A percentile compares a stretch with the other conserved stretches of the same genome.
These are phyloP conservation scores for Magnusiomyces ingens DNA, from an alignment of 1,139 yeast species.

Conservation along the genomic window DNA sequence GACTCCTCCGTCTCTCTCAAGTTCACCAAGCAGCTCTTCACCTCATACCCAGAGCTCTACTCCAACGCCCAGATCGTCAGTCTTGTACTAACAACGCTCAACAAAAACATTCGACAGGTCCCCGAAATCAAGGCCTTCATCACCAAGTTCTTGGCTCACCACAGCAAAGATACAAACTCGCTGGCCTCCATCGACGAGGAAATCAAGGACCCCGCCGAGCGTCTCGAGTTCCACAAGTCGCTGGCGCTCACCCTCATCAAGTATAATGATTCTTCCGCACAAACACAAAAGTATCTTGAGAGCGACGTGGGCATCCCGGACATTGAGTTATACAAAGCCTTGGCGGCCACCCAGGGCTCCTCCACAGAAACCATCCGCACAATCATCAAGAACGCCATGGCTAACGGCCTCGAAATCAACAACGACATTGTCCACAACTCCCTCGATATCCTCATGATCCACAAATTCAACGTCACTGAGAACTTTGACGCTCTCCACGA, in stretches of 20 bases:
- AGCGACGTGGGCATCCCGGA: slow-evolving; percentile 7
- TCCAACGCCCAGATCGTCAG: not conserved
- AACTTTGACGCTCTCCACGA: slow-evolving; percentile 6
- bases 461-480: slow-evolving; percentile 3
- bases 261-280: not conserved
- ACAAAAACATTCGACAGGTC: slow-evolving; percentile 1
- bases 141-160: not conserved
- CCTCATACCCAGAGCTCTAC: not conserved
- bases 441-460: slow-evolving; percentile 11
- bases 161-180: not conserved
- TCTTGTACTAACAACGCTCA: not conserved
- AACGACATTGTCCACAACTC: slow-evolving; percentile 11
- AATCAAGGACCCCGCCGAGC: not conserved
- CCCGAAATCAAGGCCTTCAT: not conserved
- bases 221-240: not conserved
- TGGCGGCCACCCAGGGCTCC: not conserved
- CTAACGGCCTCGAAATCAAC: slow-evolving; percentile 7
- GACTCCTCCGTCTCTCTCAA: not conserved
- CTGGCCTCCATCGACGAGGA: not conserved
- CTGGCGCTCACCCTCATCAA: slow-evolving; percentile 2
- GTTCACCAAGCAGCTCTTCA: not conserved
- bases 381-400: not conserved
- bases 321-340: slow-evolving; percentile 7
- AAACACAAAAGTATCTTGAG: not conserved
- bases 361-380: not conserved